phyloP scores from a whole-genome alignment of 2,329 filamentous ascomycete species.

The Aspergillus neoniger region DNA sequence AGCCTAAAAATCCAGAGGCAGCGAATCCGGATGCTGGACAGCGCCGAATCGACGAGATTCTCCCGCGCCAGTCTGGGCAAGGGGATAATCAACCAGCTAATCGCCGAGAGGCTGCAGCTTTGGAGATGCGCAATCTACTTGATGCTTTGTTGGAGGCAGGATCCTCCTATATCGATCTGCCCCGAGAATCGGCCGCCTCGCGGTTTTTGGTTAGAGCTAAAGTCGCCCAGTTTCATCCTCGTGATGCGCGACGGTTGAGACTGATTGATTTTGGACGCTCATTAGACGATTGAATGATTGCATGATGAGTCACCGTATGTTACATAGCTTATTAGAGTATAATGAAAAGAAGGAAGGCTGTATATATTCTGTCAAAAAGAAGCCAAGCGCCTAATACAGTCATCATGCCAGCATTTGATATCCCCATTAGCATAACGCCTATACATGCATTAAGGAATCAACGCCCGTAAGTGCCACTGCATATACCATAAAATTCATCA shows the following conservation, averaged over 20 bases:
- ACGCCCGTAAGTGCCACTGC: not conserved
- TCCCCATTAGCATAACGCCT: slow-evolving; percentile 16
- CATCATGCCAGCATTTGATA: slow-evolving; percentile 13
- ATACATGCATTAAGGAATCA: slow-evolving; percentile 20
- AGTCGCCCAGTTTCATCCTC: slow-evolving; percentile 58
- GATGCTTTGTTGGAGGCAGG: slow-evolving; percentile 49
- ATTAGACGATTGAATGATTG: slow-evolving; percentile 29
- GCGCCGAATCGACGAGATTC: slow-evolving; percentile 54
- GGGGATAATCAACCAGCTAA: slow-evolving; percentile 34
- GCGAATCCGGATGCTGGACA: slow-evolving; percentile 42
- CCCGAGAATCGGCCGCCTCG: slow-evolving; percentile 54
- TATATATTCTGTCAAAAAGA: slow-evolving; percentile 15
- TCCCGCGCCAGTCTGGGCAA: slow-evolving; percentile 39
- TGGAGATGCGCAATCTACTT: slow-evolving; percentile 51
- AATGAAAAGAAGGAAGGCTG: not conserved
- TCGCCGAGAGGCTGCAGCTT: slow-evolving; percentile 52
- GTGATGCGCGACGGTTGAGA: slow-evolving; percentile 54
- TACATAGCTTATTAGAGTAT: not conserved
- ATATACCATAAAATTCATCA: slow-evolving; percentile 17
- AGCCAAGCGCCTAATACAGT: slow-evolving; percentile 4
- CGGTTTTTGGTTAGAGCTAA: slow-evolving; percentile 58
- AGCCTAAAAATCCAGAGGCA: slow-evolving; percentile 33
- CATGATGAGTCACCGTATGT: not conserved
- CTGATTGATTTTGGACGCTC: slow-evolving; percentile 56
- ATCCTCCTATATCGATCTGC: slow-evolving; percentile 51